Evolutionary conservation across 2,329 filamentous ascomycete genomes (phyloP), one percentile per base, ranked within the genome.

Genomic region (Talaromyces verruculosus): DNA sequence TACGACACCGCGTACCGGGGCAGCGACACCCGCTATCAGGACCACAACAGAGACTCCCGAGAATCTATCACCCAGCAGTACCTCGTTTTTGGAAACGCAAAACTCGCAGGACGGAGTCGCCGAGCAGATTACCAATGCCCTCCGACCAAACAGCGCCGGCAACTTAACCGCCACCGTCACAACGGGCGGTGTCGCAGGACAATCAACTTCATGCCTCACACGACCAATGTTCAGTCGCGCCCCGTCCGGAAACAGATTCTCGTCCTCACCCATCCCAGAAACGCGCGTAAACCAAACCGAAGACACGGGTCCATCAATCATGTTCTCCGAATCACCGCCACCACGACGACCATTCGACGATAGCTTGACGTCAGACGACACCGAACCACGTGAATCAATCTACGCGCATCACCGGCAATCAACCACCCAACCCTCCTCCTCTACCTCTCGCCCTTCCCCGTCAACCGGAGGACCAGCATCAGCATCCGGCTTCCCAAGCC

Each of bases 181-280:
- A 65, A 57, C 19, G 8, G 30, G 19, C 37, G 35, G 19, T 17
- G 7, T 17, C 11, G 41, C 45, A 41, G 35, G 22, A 33, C 41
- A 41, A 10, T 33, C 22, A 30, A 33, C 69, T 58, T 30, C 72
- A 7, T 64, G 67, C 10, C 51, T 61, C n/a, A 59, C 49, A 25
- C 72, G 72, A 30, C 76, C 76, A 55, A 30, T 65, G 2, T 65
- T 75, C 28, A 72, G 66, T 67, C 76, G 73, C 11, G 73, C 71
- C 28, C 67, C 75, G 17, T 79, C 77, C 35, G 76, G 73, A 67
- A 76, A 76, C 64, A 72, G 76, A 43, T 94, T 94, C 75, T 89
- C 88, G 0, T 93, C 89, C 61, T 87, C 87, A 5, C 87, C 91
- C 0, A 87, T 91, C 0, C 91, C 91, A 0, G 87, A 90, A 69